Evolutionary conservation across 2,329 filamentous ascomycete species (phyloP).

Genomic region (Onygenales sp.): DNA sequence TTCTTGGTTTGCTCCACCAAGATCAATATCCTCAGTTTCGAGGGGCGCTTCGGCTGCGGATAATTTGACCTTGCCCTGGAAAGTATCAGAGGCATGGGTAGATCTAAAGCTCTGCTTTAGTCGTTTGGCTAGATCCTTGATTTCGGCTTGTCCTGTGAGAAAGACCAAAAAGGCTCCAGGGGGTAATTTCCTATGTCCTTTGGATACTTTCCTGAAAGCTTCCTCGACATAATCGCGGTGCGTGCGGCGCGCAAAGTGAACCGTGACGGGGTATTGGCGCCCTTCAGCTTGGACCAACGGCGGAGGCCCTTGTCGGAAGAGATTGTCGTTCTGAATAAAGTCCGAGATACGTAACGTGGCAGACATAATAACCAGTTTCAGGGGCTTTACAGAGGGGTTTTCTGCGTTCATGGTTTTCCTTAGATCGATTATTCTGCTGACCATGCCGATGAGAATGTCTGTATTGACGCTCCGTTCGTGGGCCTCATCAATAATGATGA

Average conservation of each 20-base stretch:
- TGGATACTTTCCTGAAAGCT: conserved; percentile 74
- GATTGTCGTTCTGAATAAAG: conserved; percentile 69
- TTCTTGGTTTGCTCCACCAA: conserved; percentile 48
- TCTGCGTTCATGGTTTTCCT: conserved; percentile 65
- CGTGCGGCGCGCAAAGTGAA: conserved; percentile 79
- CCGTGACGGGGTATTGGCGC: conserved; percentile 79
- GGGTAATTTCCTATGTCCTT: conserved; percentile 82
- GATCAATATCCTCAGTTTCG: conserved; percentile 79
- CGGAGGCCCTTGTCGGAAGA: conserved; percentile 66
- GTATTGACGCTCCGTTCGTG: conserved; percentile 97
- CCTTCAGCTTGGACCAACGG: conserved; percentile 86
- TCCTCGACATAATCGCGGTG: conserved; percentile 85
- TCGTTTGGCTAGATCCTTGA: conserved; percentile 68
- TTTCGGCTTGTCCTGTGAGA: conserved; percentile 88
- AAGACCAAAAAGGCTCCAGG: conserved; percentile 89
- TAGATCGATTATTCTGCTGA: conserved; percentile 82
- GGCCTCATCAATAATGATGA: conserved; percentile 90
- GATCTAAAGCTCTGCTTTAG: conserved; percentile 60
- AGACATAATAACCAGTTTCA: conserved; percentile 97
- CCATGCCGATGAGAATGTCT: conserved; percentile 94
- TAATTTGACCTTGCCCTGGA: conserved; percentile 61
- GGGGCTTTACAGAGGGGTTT: conserved; percentile 59
- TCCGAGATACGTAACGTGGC: conserved; percentile 87
- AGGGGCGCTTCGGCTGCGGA: conserved; percentile 67
- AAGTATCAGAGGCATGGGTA: conserved; percentile 39